A percentile compares a stretch with the other conserved stretches of the same genome.
Evolutionary conservation across 371 early-diverging fungal species (phyloP).

Genomic region (Modicella reniformis): DNA sequence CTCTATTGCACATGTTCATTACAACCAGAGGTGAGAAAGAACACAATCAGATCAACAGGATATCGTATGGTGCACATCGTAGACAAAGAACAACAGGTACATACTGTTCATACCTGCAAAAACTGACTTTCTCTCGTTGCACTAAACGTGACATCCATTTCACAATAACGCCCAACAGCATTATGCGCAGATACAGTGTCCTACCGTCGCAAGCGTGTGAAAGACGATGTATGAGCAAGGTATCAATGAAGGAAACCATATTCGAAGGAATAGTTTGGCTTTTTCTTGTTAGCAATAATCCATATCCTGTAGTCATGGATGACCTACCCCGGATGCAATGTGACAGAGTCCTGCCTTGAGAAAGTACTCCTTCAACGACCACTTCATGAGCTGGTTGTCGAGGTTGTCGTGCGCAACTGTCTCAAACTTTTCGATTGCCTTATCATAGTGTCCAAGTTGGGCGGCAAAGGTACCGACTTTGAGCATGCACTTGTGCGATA

Average conservation of each 20-base stretch:
- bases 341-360: constrained; percentile 93
- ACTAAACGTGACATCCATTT: constrained; percentile 86
- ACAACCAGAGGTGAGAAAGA: background rate
- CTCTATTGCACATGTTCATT: constrained; percentile 50
- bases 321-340: constrained; percentile 73
- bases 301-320: background rate
- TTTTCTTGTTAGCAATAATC: background rate
- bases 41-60: background rate
- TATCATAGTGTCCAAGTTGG: constrained; percentile 85
- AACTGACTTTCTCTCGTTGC: constrained; percentile 88
- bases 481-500: constrained; percentile 87
- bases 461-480: constrained; percentile 94
- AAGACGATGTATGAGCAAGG: no score
- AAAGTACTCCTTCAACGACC: constrained; percentile 94
- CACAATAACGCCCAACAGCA: constrained; percentile 81
- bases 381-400: constrained; percentile 91
- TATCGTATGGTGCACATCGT: no score
- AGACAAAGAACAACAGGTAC: background rate
- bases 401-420: constrained; percentile 80
- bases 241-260: background rate
- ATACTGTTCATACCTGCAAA: constrained; percentile 61
- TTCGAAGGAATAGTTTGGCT: background rate
- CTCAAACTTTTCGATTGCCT: constrained; percentile 90
- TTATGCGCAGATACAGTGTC: constrained; percentile 79
- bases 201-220: no score